Evolutionary conservation across 2,329 filamentous ascomycete genomes (phyloP), one percentile per base, ranked within the genome.

Genomic region (Colletotrichum euphorbiae): DNA sequence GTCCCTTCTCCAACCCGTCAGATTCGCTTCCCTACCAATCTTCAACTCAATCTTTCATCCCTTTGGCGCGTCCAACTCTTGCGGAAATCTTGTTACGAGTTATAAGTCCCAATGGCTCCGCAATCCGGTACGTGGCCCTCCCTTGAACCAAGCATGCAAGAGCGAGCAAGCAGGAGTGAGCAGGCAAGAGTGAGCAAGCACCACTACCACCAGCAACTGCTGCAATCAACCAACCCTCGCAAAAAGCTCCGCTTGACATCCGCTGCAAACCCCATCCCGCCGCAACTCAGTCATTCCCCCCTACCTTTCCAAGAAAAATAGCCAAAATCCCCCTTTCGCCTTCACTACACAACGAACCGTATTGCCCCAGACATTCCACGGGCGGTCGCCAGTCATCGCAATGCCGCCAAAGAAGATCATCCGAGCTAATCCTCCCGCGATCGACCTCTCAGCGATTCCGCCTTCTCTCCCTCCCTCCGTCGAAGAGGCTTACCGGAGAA

Each of bases 401-500:
- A 79, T 78, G 77, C 73, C 78, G 62, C 69, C 77, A 73, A 80
- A 83, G 73, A 79, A 76, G 70, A 72, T 74, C 60, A 72, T 76
- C 62, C 76, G 78, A 73, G 75, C 78, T 80, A 77, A 82, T 75
- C 70, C 73, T 62, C 65, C 73, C 70, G 56, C 65, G 67, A 67
- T 71, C 70, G 74, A 80, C 78, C 72, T 73, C 75, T 77, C 75
- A 78, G 81, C 82, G 69, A 82, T 87, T 62, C 88, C 88, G 33
- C 87, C 89, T 15, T 80, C 88, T 45, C 84, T 91, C 4, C 93
- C 95, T 19, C 95, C 96, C 15, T 97, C 94, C 15, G 94, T 98
- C 71, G 95, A 99, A 80, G 91, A 95, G 78, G 94, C 95, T 57
- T 99, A 98, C 81, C 94, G 96, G 75, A 89, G 93, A 72, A 98